Percentiles rank a stretch among this genome's conserved stretches.
These are phyloP conservation scores for Pleurotus tuoliensis DNA, from an alignment of 768 basidiomycete genomes.

Conservation along the genomic window DNA sequence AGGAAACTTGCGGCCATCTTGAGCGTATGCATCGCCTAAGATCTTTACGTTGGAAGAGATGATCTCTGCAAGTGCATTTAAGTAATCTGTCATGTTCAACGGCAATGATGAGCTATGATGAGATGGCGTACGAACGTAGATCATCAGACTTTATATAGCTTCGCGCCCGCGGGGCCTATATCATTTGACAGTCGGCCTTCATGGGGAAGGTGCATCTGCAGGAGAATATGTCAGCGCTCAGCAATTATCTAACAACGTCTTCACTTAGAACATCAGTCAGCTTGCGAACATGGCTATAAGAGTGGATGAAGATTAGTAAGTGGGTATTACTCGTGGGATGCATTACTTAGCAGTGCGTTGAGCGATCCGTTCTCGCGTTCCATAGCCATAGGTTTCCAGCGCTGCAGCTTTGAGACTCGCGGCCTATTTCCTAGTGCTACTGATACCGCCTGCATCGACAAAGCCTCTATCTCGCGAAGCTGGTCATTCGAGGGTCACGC, in stretches of 20 bases:
- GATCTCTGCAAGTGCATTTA: not conserved
- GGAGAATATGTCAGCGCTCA: not conserved
- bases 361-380: too few relatives aligned
- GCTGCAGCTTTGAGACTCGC: too few relatives aligned
- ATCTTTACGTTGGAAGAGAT: constrained; percentile 6
- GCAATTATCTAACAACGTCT: not conserved
- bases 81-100: not conserved
- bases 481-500: too few relatives aligned
- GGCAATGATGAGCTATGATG: not conserved
- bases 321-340: not conserved
- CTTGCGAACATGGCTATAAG: not conserved
- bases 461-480: too few relatives aligned
- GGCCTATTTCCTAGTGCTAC: too few relatives aligned
- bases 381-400: too few relatives aligned
- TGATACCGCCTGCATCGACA: too few relatives aligned
- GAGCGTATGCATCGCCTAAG: not conserved
- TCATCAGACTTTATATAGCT: not conserved
- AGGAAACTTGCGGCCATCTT: constrained; percentile 6
- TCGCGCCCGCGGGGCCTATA: not conserved
- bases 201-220: too few relatives aligned
- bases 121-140: not conserved
- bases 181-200: too few relatives aligned
- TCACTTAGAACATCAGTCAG: not conserved
- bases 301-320: not conserved
- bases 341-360: not conserved